Evolutionary conservation across 306 rosid genomes (phyloP).

Genomic region (Prunus salicina): DNA sequence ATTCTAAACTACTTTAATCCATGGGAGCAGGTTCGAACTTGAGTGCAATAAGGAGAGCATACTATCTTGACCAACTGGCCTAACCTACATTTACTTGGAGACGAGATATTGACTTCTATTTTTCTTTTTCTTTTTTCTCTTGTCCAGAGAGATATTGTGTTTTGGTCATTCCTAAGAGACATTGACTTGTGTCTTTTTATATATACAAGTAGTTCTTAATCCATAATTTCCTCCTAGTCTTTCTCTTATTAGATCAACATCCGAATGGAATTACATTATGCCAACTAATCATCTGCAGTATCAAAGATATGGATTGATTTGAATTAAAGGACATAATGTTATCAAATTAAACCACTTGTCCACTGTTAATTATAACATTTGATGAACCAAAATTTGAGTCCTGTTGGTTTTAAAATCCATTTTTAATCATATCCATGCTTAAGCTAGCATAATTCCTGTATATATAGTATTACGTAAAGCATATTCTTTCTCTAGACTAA

Average conservation of each 20-base stretch:
- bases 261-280: background rate
- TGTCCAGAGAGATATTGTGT: background rate
- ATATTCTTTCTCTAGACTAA: background rate
- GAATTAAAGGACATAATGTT: background rate
- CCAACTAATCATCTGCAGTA: constrained; percentile 12
- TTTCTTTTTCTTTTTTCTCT: background rate
- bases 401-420: too few relatives aligned
- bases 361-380: background rate
- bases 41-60: too few relatives aligned
- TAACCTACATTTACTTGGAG: too few relatives aligned
- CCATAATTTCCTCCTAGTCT: background rate
- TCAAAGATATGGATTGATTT: background rate
- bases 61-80: too few relatives aligned
- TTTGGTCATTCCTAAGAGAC: background rate
- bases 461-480: background rate
- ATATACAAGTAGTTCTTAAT: background rate
- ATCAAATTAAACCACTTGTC: constrained; percentile 3
- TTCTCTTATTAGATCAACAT: background rate
- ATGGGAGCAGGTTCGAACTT: too few relatives aligned
- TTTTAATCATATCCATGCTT: background rate
- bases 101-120: background rate
- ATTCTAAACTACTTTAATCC: too few relatives aligned
- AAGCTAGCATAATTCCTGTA: background rate
- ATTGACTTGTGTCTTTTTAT: background rate
- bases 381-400: constrained; percentile 3